Evolutionary conservation across 106 monocot genomes (phyloP), one percentile per base, ranked within the genome.

Genomic region (Dendrobium huoshanense): DNA sequence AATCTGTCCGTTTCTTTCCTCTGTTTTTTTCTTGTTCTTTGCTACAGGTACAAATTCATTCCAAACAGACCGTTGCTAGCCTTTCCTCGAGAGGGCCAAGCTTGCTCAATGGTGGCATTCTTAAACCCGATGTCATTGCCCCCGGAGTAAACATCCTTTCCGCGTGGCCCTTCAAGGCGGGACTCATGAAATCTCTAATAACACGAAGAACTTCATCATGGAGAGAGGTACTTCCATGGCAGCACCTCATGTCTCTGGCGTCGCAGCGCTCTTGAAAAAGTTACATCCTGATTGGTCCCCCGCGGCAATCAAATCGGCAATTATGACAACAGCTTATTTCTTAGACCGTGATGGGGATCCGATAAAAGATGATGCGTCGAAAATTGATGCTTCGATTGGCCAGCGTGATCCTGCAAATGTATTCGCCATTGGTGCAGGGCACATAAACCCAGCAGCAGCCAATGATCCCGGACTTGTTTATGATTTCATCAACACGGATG

Each of bases 271-370:
- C 2, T 58, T 83, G 7, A 79, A 74, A 17, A 72, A 44, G 22
- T 1, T 31, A 10, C 83, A 83, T 9, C 78, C 73, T 4, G 83
- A 83, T 19, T 83, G 83, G 83, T 79, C 83, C 8, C 83, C 83
- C 0, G 83, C 83, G 2, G 73, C 58, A 18, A 83, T 83, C 55
- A 83, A 83, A 73, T 83, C 83, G 0, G 83, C 83, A 7, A 79
- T 83, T 27, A 83, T 83, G 83, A 83, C 83, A 0, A 58, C 83
- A 3, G 74, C 83, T 17, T 31, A 4, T 59, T 33, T 7, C 27
- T 27, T 25, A 2, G 59, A 68, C n/a, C 70, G 41, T 16, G 72
- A 79, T 27, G 74, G 68, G 1, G 44, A 9, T 1, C 17, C 2
- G 4, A 83, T 83, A 47, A 56, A 29, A 17, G 55, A 76, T 22